Evolutionary conservation across 805 yeast genomes (phyloP), one percentile per base, ranked within the genome.

Genomic region (Suhomyces prunicola): DNA sequence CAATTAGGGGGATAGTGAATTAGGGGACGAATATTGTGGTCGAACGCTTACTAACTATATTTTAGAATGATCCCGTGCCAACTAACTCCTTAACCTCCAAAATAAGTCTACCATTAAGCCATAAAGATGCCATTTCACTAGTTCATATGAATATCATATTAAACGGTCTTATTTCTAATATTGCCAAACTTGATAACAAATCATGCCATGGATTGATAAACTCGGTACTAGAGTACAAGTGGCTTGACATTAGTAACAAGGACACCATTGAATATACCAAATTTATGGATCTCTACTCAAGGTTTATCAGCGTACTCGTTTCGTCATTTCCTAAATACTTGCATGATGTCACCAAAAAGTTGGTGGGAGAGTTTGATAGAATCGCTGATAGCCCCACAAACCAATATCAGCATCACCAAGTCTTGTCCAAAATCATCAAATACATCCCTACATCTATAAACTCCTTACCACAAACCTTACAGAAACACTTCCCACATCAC

Each of bases 271-370:
- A 57, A 4, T 61, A 60, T 46, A 41, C 49, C 13, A 53, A 49
- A 40, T 81, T 85, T 59, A 69, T 82, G 24, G 72, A 76, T 47
- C 72, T 77, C 46, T 91, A 88, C 68, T 79, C 86, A 46, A 85
- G 83, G 44, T 94, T 94, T 67, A 71, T 90, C 46, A 79, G 84
- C 45, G 88, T 92, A 26, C 77, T 93, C 50, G 88, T 92, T 39
- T 87, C 96, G 3, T 87, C 93, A 46, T 78, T 86, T 55, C 98
- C 98, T 6, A 89, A 85, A 67, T 93, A 96, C 89, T 85, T 94
- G 83, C 80, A 82, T 57, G 96, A 89, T 54, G 89, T 93, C n/a
- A 84, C 88, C 19, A 74, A 78, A 54, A 80, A 82, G 53, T 69
- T 93, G n/a, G 79, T 91, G 9, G 61, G 76, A 17, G 90, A 85